phyloP scores from a whole-genome alignment of 352 stramenopile genomes.

The Albugo laibachii region DNA sequence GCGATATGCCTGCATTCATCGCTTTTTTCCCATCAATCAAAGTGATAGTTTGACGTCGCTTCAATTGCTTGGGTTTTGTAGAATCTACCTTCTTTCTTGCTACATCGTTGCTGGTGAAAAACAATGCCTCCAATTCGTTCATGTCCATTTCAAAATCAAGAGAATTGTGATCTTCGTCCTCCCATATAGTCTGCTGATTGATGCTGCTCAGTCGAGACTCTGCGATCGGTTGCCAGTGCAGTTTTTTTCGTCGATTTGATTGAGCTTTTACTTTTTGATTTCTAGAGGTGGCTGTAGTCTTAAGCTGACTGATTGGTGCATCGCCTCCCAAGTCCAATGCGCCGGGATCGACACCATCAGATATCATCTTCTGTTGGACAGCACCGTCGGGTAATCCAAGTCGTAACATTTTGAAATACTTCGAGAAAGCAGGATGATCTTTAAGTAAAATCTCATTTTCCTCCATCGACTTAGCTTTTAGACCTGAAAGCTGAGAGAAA shows the following conservation, averaged over 20 bases:
- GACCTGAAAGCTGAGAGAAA: conserved; percentile 16
- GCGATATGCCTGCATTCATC: conserved; percentile 95
- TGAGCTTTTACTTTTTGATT: conserved; percentile 8
- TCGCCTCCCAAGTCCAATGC: conserved; percentile 4
- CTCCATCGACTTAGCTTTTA: not conserved
- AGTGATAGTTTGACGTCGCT: conserved; percentile 67
- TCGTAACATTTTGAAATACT: conserved; percentile 90
- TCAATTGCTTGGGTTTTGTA: conserved; percentile 20
- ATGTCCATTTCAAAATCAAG: conserved; percentile 73
- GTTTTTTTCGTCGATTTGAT: conserved; percentile 44
- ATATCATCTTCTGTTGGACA: conserved; percentile 67
- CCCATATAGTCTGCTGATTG: conserved; percentile 60
- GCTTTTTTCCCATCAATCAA: conserved; percentile 91
- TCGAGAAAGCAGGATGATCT: conserved; percentile 37
- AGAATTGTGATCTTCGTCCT: conserved; percentile 50
- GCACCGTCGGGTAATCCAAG: conserved; percentile 73
- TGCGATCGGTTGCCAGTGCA: conserved; percentile 78
- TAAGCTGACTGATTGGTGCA: conserved; percentile 7
- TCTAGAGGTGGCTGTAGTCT: not conserved
- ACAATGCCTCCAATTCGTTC: conserved; percentile 71
- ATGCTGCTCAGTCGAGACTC: conserved; percentile 56
- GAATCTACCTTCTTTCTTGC: conserved; percentile 26
- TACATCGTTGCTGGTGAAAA: conserved; percentile 43
- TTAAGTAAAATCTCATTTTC: conserved; percentile 9
- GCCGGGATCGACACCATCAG: conserved; percentile 11